Conservation (phyloP, 2,329 filamentous ascomycete genomes). For the Neoscytalidium dimidiatum region DNA sequence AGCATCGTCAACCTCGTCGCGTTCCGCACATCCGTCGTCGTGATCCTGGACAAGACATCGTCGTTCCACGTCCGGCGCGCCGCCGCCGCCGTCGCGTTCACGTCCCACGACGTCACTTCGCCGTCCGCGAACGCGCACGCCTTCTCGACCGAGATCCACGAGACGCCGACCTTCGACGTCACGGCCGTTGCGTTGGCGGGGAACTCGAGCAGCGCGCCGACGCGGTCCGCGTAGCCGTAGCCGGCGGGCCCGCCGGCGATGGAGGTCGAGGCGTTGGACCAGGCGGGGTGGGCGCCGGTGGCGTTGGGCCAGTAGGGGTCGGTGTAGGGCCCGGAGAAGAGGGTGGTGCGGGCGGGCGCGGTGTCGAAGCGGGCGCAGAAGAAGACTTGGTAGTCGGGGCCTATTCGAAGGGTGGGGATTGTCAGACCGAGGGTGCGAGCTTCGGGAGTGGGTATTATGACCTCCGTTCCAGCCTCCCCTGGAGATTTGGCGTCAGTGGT, state of each 20-base stretch:
- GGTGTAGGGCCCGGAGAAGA: slow-evolving; percentile 27
- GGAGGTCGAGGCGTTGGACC: slow-evolving; percentile 27
- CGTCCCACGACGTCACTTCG: slow-evolving; percentile 45
- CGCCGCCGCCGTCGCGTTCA: slow-evolving; percentile 39
- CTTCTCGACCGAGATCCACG: slow-evolving; percentile 51
- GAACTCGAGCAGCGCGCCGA: slow-evolving; percentile 57
- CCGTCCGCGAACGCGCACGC: slow-evolving; percentile 47
- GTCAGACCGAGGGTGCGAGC: background rate
- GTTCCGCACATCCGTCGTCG: slow-evolving; percentile 6
- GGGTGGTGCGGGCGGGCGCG: slow-evolving; percentile 24
- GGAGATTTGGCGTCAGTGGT: background rate
- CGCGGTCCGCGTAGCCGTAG: slow-evolving; percentile 38
- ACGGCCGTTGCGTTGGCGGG: slow-evolving; percentile 37
- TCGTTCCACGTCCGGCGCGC: slow-evolving; percentile 45
- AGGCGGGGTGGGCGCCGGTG: slow-evolving; percentile 27
- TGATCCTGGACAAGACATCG: slow-evolving; percentile 46
- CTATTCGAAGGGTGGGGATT: background rate
- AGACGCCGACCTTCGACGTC: slow-evolving; percentile 54
- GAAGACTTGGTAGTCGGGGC: slow-evolving; percentile 29
- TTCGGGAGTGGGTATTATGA: background rate
- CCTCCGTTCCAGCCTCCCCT: slow-evolving; percentile 35
- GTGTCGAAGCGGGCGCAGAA: slow-evolving; percentile 31
- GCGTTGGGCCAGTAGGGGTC: slow-evolving; percentile 18
- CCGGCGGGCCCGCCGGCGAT: background rate
- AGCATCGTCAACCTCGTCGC: slow-evolving; percentile 27